Conservation (phyloP, 208 protist genomes). For the Phytomonas sp. region DNA sequence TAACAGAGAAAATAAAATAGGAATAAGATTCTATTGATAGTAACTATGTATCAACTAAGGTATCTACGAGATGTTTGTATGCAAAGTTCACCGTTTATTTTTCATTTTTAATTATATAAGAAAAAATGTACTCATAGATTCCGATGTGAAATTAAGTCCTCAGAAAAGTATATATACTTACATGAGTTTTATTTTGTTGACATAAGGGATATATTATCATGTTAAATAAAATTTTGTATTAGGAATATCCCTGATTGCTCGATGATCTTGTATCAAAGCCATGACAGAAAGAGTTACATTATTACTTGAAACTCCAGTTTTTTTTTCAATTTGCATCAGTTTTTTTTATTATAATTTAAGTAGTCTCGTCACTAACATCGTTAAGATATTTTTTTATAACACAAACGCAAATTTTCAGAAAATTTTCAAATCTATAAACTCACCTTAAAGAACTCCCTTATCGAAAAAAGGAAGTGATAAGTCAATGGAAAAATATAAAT, state of each 20-base stretch:
- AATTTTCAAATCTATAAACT: not conserved
- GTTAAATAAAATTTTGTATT: not conserved
- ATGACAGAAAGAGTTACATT: not conserved
- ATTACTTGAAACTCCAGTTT: not conserved
- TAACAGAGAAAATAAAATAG: not conserved
- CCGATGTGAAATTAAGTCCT: not conserved
- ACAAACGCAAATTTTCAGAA: not conserved
- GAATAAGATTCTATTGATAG: not conserved
- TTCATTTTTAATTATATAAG: not conserved
- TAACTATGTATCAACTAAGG: not conserved
- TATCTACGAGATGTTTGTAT: not conserved
- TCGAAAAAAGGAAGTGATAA: conserved; percentile 9
- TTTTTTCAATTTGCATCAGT: not conserved
- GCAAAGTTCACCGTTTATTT: not conserved
- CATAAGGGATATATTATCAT: not conserved
- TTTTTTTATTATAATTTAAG: not conserved
- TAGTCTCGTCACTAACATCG: not conserved
- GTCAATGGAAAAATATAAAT: not conserved
- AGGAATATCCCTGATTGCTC: not conserved
- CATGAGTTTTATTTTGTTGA: not conserved
- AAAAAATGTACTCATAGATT: not conserved
- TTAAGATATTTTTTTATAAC: not conserved
- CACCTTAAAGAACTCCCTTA: not conserved
- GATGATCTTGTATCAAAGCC: not conserved
- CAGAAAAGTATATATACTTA: not conserved